A percentile compares a stretch with the other conserved stretches of the same genome.
phyloP scores from a whole-genome alignment of 2,329 filamentous ascomycete genomes.

The Penicillium fuscoglaucum region DNA sequence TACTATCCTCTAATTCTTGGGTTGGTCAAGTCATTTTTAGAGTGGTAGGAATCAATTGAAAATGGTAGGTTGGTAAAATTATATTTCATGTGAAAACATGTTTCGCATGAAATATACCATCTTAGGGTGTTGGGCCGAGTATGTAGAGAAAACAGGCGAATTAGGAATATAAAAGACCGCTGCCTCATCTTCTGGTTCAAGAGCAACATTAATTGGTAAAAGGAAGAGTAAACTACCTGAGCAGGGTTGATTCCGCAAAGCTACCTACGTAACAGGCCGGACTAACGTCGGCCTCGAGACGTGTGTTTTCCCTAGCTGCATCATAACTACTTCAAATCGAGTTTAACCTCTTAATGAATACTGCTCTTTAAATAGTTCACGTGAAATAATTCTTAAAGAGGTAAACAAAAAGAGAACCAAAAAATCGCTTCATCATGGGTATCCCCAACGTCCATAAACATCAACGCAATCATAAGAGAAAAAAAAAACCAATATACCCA shows the following conservation, averaged over 20 bases:
- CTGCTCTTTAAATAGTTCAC: background rate
- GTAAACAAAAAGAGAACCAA: background rate
- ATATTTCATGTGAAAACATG: too few species aligned
- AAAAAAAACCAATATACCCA: background rate
- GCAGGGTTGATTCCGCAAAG: background rate
- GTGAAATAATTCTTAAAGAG: background rate
- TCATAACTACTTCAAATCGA: background rate
- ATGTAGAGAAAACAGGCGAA: background rate
- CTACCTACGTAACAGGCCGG: background rate
- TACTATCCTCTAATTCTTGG: too few species aligned
- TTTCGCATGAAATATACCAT: too few species aligned
- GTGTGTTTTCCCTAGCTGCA: background rate
- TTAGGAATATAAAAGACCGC: background rate
- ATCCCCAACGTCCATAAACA: slow-evolving; percentile 9
- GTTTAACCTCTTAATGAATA: background rate
- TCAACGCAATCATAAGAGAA: slow-evolving; percentile 3
- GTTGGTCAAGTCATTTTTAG: too few species aligned
- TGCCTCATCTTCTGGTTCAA: background rate
- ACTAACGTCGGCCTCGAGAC: background rate
- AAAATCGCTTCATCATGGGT: slow-evolving; percentile 11
- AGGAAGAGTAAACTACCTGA: background rate
- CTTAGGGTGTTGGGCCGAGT: too few species aligned
- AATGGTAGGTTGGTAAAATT: too few species aligned
- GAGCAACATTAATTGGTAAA: background rate
- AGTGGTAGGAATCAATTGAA: too few species aligned